Evolutionary conservation across 441 rosid genomes (phyloP), one percentile per base, ranked within the genome.

Genomic region (Pelargonium cotyledonis): DNA sequence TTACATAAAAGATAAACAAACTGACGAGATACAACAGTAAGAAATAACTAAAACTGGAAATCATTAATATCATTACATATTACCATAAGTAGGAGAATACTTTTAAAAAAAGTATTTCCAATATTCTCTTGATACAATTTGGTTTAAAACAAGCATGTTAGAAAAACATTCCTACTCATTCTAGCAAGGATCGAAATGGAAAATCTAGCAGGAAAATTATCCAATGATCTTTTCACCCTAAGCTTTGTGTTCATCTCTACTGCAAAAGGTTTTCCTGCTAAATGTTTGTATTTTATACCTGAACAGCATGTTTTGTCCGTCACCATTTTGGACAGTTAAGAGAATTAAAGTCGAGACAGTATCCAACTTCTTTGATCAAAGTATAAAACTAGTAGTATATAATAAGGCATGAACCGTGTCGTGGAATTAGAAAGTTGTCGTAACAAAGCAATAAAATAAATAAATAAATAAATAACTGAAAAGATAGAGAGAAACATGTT

Each of bases 1-100:
- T 73, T 72, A 68, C 65, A 73, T 73, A 65, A 68, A 73, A 75
- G 75, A 76, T 68, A 69, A 73, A 81, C 47, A 65, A 62, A 69
- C 80, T 12, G 35, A 66, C 49, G 76, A 40, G 44, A 73, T 16
- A 53, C 70, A 29, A 46, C 71, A 18, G 35, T 40, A 73, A 40
- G 62, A 55, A 49, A 65, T 51, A 41, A 18, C 47, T 41, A 5
- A 55, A 55, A 5, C 18, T 55, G 61, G 61, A 55, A 55, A 63
- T 11, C 65, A 61, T 10, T 26, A 61, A 61, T 12, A 21, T 26
- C 15, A 61, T 61, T 12, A 63, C 43, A 31, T 12, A 64, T 35
- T 31, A 21, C 47, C 38, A 64, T 11, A 26, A 62, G 21, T 16
- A 43, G 55, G 71, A 41, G 35, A 67, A 55, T 23, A 8, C 19